Conservation (phyloP, 2,329 filamentous ascomycete genomes). For the Albifimbria verrucaria region DNA sequence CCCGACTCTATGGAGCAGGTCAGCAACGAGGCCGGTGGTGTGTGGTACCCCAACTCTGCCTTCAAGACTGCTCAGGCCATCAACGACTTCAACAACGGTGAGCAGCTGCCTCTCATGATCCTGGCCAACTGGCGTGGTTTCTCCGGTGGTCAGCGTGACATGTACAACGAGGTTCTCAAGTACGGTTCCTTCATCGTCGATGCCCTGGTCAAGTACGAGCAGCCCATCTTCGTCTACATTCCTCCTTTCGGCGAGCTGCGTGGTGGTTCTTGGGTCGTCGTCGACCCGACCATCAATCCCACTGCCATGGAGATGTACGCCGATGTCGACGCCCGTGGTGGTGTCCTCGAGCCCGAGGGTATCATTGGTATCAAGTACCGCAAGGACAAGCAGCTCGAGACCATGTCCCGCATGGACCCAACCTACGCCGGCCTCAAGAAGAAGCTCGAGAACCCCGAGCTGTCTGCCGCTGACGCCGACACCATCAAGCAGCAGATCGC, state of each 20-base stretch:
- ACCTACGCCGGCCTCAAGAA: slow-evolving; percentile 82
- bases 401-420: slow-evolving; percentile 90
- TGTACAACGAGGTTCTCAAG: slow-evolving; percentile 99
- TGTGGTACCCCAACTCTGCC: slow-evolving; percentile 99
- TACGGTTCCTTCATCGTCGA: slow-evolving; percentile 99
- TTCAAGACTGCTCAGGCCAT: slow-evolving; percentile 99
- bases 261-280: slow-evolving; percentile 98
- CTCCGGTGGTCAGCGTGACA: slow-evolving; percentile 98
- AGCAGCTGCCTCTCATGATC: slow-evolving; percentile 98
- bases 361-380: slow-evolving; percentile 99
- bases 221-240: slow-evolving; percentile 99
- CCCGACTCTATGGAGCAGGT: slow-evolving; percentile 97
- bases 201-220: slow-evolving; percentile 95
- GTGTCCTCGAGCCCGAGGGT: slow-evolving; percentile 96
- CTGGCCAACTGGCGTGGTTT: slow-evolving; percentile 99
- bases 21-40: slow-evolving; percentile 90
- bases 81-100: slow-evolving; percentile 97
- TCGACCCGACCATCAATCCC: slow-evolving; percentile 97
- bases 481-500: slow-evolving; percentile 81
- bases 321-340: slow-evolving; percentile 88
- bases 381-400: slow-evolving; percentile 94
- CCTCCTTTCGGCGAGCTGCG: slow-evolving; percentile 94
- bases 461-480: slow-evolving; percentile 71
- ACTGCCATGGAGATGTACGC: slow-evolving; percentile 99
- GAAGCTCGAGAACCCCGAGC: slow-evolving; percentile 58